A percentile compares a stretch with the other conserved stretches of the same genome.
Conservation (phyloP, 352 stramenopile species). For the Globisporangium cederbergense region DNA sequence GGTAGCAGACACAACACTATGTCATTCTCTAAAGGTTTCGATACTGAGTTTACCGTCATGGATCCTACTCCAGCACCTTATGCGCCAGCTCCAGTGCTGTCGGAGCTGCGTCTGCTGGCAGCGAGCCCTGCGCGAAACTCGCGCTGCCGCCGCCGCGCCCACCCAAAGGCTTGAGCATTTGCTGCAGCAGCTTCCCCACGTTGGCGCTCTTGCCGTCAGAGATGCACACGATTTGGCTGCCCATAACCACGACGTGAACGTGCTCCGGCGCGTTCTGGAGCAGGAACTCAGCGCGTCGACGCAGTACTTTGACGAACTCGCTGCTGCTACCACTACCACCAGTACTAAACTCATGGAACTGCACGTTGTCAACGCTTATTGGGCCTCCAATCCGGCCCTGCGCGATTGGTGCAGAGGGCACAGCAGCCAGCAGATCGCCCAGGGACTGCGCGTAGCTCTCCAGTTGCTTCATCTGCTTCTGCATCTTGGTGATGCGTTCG, state of each 20-base stretch:
- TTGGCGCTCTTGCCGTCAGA: constrained; percentile 30
- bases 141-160: constrained; percentile 58
- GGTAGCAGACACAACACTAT: not conserved
- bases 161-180: constrained; percentile 44
- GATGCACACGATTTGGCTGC: constrained; percentile 49
- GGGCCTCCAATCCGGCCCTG: constrained; percentile 23
- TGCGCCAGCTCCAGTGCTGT: constrained; percentile 22
- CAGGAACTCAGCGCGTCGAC: constrained; percentile 60
- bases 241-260: constrained; percentile 50
- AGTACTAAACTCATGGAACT: constrained; percentile 28
- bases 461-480: constrained; percentile 69
- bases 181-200: constrained; percentile 56
- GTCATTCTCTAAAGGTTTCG: not conserved
- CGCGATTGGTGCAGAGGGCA: constrained; percentile 35
- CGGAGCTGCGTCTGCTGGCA: constrained; percentile 17
- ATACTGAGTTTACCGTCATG: not conserved
- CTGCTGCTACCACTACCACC: constrained; percentile 10
- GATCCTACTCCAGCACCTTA: constrained; percentile 15
- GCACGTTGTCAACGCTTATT: constrained; percentile 19
- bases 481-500: constrained; percentile 62
- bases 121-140: constrained; percentile 57
- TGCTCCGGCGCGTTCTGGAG: constrained; percentile 24
- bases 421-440: constrained; percentile 39
- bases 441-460: constrained; percentile 51
- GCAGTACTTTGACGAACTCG: constrained; percentile 52